Evolutionary conservation across 495 filamentous ascomycete species (phyloP).

Genomic region (Sphaerosporella brunnea): DNA sequence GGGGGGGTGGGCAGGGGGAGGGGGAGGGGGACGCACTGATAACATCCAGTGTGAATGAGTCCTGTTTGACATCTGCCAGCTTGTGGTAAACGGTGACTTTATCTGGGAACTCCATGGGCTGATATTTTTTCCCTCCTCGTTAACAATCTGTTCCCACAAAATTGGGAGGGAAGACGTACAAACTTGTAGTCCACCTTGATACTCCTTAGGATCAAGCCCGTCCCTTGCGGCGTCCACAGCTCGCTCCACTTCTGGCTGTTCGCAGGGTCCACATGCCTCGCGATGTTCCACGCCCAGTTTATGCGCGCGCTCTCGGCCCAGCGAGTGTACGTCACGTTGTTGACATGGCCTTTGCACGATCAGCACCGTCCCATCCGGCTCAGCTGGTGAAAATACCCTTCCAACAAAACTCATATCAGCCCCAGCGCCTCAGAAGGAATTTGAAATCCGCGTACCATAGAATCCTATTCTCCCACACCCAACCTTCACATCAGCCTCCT

Average conservation of each 20-base stretch:
- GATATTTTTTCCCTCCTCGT: not conserved
- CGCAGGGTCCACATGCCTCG: conserved; percentile 45
- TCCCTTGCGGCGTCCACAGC: conserved; percentile 44
- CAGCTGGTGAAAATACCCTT: not conserved
- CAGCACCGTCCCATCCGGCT: not conserved
- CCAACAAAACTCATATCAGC: too few relatives aligned
- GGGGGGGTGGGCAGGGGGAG: conserved; percentile 20
- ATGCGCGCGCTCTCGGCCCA: conserved; percentile 75
- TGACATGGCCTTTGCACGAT: conserved; percentile 49
- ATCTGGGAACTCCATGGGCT: conserved; percentile 86
- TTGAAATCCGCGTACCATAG: conserved; percentile 35
- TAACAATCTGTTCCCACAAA: not conserved
- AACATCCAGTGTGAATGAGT: conserved; percentile 40
- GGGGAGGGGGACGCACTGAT: conserved; percentile 26
- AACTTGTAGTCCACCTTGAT: conserved; percentile 86
- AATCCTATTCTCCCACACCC: conserved; percentile 32
- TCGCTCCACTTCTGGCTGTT: conserved; percentile 52
- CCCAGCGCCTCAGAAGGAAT: too few relatives aligned
- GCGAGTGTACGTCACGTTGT: conserved; percentile 68
- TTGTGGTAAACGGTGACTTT: conserved; percentile 78
- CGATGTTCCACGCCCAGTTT: conserved; percentile 68
- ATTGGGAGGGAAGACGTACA: conserved; percentile 33
- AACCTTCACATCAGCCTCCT: not conserved
- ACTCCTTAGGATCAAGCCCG: conserved; percentile 62
- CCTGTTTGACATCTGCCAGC: conserved; percentile 34